Evolutionary conservation across 441 rosid species (phyloP).

Genomic region (Pelargonium cotyledonis): DNA sequence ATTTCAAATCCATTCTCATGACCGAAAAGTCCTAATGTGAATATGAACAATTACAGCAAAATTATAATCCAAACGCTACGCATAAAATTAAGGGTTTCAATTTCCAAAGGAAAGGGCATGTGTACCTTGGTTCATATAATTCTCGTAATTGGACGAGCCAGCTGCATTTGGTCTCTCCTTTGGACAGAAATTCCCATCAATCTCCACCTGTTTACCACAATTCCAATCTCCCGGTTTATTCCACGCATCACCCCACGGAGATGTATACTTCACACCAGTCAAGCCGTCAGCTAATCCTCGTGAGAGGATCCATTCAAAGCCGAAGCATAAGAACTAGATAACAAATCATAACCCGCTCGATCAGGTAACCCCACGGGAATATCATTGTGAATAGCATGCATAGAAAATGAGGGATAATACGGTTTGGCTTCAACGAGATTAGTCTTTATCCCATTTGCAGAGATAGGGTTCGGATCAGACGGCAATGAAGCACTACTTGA

Average conservation of each 20-base stretch:
- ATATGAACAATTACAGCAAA: not conserved
- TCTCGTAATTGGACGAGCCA: slow-evolving; percentile 22
- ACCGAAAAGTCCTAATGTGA: not conserved
- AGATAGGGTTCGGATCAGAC: slow-evolving; percentile 20
- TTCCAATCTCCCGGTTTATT: slow-evolving; percentile 30
- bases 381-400: slow-evolving; percentile 16
- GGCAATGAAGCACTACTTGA: too few species aligned
- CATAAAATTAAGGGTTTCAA: not conserved
- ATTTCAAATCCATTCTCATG: too few species aligned
- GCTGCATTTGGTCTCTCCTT: slow-evolving; percentile 23
- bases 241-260: slow-evolving; percentile 33
- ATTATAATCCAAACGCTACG: not conserved
- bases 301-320: slow-evolving; percentile 20
- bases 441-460: slow-evolving; percentile 11
- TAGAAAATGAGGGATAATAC: slow-evolving; percentile 33
- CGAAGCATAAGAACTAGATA: slow-evolving; percentile 24
- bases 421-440: slow-evolving; percentile 29
- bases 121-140: slow-evolving; percentile 36
- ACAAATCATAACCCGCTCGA: slow-evolving; percentile 5
- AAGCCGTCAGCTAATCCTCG: slow-evolving; percentile 28
- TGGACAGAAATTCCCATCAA: slow-evolving; percentile 25
- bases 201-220: slow-evolving; percentile 22
- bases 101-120: not conserved
- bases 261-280: slow-evolving; percentile 21
- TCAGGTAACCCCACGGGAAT: not conserved